phyloP scores from a whole-genome alignment of 495 filamentous ascomycete genomes.

The Aspergillus biplanus region DNA sequence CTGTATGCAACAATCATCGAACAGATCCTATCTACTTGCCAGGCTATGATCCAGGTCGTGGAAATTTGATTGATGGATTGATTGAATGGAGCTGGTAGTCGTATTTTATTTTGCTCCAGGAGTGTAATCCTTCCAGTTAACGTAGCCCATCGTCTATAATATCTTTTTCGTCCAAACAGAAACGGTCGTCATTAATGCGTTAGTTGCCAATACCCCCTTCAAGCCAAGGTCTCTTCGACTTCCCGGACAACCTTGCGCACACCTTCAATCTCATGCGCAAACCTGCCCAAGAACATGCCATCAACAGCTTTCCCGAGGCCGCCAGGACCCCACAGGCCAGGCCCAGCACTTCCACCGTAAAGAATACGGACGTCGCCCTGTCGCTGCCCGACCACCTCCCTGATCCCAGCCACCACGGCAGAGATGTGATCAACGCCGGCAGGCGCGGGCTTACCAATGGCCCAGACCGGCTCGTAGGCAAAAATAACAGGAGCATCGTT shows the following conservation, averaged over 20 bases:
- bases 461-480: slow-evolving; percentile 91
- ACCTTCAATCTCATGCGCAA: slow-evolving; percentile 73
- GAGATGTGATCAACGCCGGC: slow-evolving; percentile 73
- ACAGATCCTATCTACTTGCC: not conserved
- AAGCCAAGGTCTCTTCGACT: slow-evolving; percentile 53
- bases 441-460: slow-evolving; percentile 76
- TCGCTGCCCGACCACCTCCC: slow-evolving; percentile 45
- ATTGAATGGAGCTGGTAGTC: too few relatives aligned
- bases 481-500: slow-evolving; percentile 69
- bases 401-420: slow-evolving; percentile 66
- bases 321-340: slow-evolving; percentile 66
- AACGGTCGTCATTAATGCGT: slow-evolving; percentile 12
- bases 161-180: slow-evolving; percentile 2
- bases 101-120: too few relatives aligned
- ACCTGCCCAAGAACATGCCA: slow-evolving; percentile 80
- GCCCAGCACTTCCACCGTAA: slow-evolving; percentile 81
- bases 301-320: slow-evolving; percentile 70
- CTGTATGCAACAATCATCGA: not conserved
- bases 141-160: not conserved
- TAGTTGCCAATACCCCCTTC: not conserved
- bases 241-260: slow-evolving; percentile 71
- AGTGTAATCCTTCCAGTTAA: slow-evolving; percentile 5
- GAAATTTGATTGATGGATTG: too few relatives aligned
- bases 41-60: not conserved
- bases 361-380: slow-evolving; percentile 64